Evolutionary conservation across 2,329 filamentous ascomycete species (phyloP), one percentile per base, ranked within the genome.

Genomic region (Fonsecaea erecta): DNA sequence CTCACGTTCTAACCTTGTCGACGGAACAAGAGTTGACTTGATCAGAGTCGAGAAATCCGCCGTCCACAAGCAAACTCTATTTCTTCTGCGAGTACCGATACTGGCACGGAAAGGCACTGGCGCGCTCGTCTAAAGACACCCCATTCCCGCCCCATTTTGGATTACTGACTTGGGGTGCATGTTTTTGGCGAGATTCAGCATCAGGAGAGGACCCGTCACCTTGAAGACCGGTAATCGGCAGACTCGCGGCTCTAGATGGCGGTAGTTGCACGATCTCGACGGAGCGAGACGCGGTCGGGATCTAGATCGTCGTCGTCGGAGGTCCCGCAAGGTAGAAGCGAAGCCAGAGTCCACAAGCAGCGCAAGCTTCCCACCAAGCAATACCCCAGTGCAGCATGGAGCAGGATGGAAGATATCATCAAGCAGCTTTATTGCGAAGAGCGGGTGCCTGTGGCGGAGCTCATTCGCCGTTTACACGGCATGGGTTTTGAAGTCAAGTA

Each of bases 401-500:
- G 52, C 34, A 51, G 54, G 18, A 63, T 37, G 14, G 32, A 43
- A 11, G 46, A 32, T 16, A 58, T 59, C 18, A 63, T 63, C 24
- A 63, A 43, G 14, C 46, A 53, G 8, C 35, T 52, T 16, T 63
- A 63, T 26, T 30, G 43, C 11, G 48, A 40, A 16, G 46, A 63
- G 24, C 21, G 43, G 28, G 43, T 30, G 18, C 32, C 54, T 11
- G 16, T 63, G n/a, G 55, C 32, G 14, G 46, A 58, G 1, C 30
- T 63, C 12, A 34, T 57, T 11, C 54, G 35, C 11, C 61, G 48
- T 4, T 51, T 63, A 18, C 61, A 51, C 26, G 14, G 37, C 5
- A 40, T 53, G 54, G 61, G 61, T 0, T 63, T 63, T 28, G 21
- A 21, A 14, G 61, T 63, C 21, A 63, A 63, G 61, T 63, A 59